Evolutionary conservation across 2,329 filamentous ascomycete genomes (phyloP), one percentile per base, ranked within the genome.

Genomic region (Colletotrichum gloeosporioides): DNA sequence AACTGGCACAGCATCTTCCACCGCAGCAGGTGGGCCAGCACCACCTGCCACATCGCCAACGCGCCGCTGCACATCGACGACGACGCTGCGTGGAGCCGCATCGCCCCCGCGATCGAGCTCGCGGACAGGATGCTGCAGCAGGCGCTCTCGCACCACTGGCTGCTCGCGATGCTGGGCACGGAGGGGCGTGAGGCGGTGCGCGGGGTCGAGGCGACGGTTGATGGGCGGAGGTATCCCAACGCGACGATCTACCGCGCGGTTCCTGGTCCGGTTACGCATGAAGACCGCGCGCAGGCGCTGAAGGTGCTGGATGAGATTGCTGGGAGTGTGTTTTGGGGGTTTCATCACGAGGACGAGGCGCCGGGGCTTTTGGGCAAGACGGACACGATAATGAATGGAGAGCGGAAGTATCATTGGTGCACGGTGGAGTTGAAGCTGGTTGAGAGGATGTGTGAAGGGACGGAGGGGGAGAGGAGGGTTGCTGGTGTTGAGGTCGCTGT

Each of bases 1-100:
- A 65, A 36, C 22, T 76, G 73, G 73, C 63, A 73, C 55, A 67
- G 36, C 8, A 2, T 72, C 34, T 73, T 76, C 25, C 69, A 27
- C 16, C 34, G 64, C 15, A 59, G 67, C 8, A 53, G 16, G 8
- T 73, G 73, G 73, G 59, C 70, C 2, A 68, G 61, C 69, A 69
- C 27, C 4, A 6, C 10, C 44, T 62, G 6, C 6, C 4, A 2
- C 44, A 62, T 63, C 18, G 16, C 27, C 15, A 61, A 61, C 9
- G 29, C 5, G 53, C 53, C 15, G 12, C 44, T 31, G 4, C 32
- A 74, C n/a, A 55, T 74, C 31, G 22, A 59, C 31, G 53, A 76
- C n/a, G 65, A 69, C 13, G 2, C n/a, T 8, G 34, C 59, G 3
- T 69, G 73, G 73, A 5, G 4, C 0, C 65, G 12, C 8, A 22